A percentile compares a stretch with the other conserved stretches of the same genome.
Evolutionary conservation across 2,329 filamentous ascomycete genomes (phyloP).

Genomic region (Venturiaceae sp.): DNA sequence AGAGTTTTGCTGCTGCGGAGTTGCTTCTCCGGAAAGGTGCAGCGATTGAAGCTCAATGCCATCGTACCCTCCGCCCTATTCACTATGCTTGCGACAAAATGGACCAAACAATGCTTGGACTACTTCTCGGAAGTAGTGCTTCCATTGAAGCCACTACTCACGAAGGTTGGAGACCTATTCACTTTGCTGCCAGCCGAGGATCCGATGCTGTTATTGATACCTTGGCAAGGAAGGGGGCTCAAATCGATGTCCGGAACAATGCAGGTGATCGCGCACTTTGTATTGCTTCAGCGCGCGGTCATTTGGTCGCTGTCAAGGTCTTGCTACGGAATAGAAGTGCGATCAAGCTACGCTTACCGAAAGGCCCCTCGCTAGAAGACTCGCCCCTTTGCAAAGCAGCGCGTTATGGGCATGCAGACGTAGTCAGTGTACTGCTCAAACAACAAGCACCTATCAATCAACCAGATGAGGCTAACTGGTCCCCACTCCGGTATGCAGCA

Average conservation of each 20-base stretch:
- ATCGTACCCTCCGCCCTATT: slow-evolving; percentile 19
- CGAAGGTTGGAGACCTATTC: slow-evolving; percentile 21
- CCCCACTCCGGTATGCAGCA: slow-evolving; percentile 26
- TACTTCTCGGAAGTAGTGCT: slow-evolving; percentile 22
- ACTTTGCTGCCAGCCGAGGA: slow-evolving; percentile 21
- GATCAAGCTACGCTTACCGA: slow-evolving; percentile 16
- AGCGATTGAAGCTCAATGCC: slow-evolving; percentile 19
- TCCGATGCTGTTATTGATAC: slow-evolving; percentile 21
- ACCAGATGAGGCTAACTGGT: slow-evolving; percentile 27
- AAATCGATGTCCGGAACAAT: slow-evolving; percentile 22
- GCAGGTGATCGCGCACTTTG: slow-evolving; percentile 23
- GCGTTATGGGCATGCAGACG: slow-evolving; percentile 21
- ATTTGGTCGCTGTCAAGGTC: slow-evolving; percentile 21
- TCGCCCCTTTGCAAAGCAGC: slow-evolving; percentile 28
- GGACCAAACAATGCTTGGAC: slow-evolving; percentile 19
- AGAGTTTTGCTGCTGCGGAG: slow-evolving; percentile 27
- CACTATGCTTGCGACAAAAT: slow-evolving; percentile 27
- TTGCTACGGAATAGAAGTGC: slow-evolving; percentile 22
- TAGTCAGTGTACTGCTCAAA: slow-evolving; percentile 21
- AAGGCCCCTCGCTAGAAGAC: slow-evolving; percentile 20
- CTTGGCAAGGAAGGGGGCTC: slow-evolving; percentile 21
- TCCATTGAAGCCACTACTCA: slow-evolving; percentile 23
- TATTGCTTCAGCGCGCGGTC: slow-evolving; percentile 22
- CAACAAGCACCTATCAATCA: slow-evolving; percentile 23
- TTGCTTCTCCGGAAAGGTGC: slow-evolving; percentile 23